Percentiles rank a stretch among this genome's conserved stretches.
Conservation (phyloP, 2,329 filamentous ascomycete species). For the Zasmidium angulare region DNA sequence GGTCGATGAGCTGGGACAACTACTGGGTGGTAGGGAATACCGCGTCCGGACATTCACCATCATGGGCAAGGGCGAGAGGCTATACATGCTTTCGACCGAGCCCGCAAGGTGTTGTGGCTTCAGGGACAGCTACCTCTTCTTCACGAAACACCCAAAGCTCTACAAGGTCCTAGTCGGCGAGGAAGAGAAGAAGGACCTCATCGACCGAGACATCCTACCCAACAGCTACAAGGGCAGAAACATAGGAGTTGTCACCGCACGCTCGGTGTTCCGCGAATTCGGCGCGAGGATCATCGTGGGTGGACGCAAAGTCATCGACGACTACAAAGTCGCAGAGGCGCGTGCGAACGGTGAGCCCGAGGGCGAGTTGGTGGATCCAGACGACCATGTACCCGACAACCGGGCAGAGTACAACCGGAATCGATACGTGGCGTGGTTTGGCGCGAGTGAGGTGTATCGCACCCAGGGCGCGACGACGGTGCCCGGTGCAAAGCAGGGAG, state of each 20-base stretch:
- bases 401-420: conserved; percentile 97
- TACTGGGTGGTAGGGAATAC: conserved; percentile 84
- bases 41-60: conserved; percentile 94
- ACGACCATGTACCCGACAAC: conserved; percentile 72
- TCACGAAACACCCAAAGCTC: conserved; percentile 93
- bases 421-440: conserved; percentile 98
- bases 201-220: conserved; percentile 90
- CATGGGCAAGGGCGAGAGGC: conserved; percentile 73
- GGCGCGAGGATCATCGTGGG: conserved; percentile 92
- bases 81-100: conserved; percentile 99
- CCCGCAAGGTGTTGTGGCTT: conserved; percentile 96
- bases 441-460: conserved; percentile 95
- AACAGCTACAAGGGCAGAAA: conserved; percentile 98
- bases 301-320: conserved; percentile 80
- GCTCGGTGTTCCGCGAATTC: conserved; percentile 96
- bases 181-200: conserved; percentile 94
- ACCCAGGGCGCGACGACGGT: conserved; percentile 46
- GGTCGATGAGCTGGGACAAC: conserved; percentile 83
- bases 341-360: conserved; percentile 77
- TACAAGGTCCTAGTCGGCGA: conserved; percentile 99
- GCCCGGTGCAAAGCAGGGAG: conserved; percentile 66
- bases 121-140: conserved; percentile 97
- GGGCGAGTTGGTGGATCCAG: conserved; percentile 87
- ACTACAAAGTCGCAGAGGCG: conserved; percentile 79
- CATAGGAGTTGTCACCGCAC: conserved; percentile 93